These are phyloP conservation scores for Adansonia gregorii DNA, from an alignment of 441 rosid genomes.

Conservation along the genomic window DNA sequence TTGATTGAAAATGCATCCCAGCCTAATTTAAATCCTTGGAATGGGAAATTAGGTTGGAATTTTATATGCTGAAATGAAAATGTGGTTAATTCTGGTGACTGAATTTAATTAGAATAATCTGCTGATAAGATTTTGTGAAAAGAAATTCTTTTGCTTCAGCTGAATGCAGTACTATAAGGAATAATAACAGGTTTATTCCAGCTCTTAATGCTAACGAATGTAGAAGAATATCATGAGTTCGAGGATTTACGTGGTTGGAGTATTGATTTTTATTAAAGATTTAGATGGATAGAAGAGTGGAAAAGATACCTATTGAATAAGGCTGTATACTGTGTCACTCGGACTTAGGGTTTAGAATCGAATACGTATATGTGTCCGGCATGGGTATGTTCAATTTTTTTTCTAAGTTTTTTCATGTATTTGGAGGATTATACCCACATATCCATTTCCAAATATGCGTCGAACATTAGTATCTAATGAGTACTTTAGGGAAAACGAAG, in stretches of 20 bases:
- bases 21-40: neutral
- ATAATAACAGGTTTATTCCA: neutral
- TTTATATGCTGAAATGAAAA: slow-evolving; percentile 1
- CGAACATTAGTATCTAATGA: too few relatives aligned
- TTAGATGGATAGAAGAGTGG: neutral
- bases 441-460: too few relatives aligned
- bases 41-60: neutral
- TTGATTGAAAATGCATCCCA: too few relatives aligned
- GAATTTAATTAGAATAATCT: neutral
- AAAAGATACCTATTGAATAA: neutral
- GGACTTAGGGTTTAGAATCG: too few relatives aligned
- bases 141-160: neutral
- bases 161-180: neutral
- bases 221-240: neutral
- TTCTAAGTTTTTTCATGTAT: too few relatives aligned
- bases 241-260: neutral
- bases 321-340: neutral
- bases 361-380: too few relatives aligned
- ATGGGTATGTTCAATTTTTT: too few relatives aligned
- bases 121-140: neutral
- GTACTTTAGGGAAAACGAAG: too few relatives aligned
- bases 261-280: neutral
- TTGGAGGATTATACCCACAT: too few relatives aligned
- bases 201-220: neutral
- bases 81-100: neutral